These are phyloP conservation scores for Nasturtium officinale DNA, from an alignment of 345 rosid genomes.

Conservation along the genomic window DNA sequence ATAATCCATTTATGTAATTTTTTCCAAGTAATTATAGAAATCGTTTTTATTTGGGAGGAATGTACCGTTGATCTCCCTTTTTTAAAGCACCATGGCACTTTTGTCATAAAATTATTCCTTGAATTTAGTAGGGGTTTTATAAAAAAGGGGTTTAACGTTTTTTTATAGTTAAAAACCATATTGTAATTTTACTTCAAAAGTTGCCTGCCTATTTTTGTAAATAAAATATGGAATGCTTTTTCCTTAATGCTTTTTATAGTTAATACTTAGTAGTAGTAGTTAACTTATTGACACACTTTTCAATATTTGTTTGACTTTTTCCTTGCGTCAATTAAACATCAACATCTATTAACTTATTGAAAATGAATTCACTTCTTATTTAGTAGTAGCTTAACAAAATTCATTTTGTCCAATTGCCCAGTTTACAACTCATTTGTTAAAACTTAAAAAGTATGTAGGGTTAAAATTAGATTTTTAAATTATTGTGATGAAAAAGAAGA, in stretches of 20 bases:
- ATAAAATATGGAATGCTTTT: too few relatives aligned
- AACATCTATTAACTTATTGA: conserved; percentile 9
- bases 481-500: background rate
- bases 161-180: background rate
- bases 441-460: background rate
- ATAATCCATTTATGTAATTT: background rate
- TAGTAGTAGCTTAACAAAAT: background rate
- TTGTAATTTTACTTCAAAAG: background rate
- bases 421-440: background rate
- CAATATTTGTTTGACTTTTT: conserved; percentile 1
- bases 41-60: background rate
- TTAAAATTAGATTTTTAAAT: background rate
- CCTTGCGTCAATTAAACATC: conserved; percentile 28
- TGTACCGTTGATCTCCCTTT: background rate
- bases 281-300: conserved; percentile 1
- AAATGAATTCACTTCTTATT: background rate
- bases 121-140: background rate
- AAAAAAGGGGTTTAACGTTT: background rate
- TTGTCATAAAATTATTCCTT: background rate
- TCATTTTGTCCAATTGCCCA: background rate
- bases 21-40: background rate
- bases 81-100: background rate
- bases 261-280: too few relatives aligned
- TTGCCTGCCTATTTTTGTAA: background rate
- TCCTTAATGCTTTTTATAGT: too few relatives aligned